Base-by-base conservation (phyloP, 2,329 filamentous ascomycete species). In the Truncatella angustata region DNA sequence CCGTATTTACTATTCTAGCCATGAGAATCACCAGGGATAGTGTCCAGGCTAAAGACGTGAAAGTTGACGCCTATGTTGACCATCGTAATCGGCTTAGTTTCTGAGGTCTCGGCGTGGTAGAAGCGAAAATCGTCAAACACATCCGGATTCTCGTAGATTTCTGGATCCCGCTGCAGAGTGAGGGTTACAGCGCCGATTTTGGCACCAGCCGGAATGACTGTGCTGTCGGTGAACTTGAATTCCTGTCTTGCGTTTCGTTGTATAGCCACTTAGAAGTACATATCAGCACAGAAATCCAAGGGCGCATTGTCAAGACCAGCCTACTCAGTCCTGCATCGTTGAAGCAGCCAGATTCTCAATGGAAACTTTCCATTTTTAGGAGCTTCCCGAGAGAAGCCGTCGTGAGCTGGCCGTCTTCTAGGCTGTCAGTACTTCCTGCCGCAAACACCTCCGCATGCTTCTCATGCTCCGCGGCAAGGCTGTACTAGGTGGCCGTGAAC, bases 181-280 rank as follows among this genome's bases (percentile, higher is more conserved):
- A 46, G 47, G 5, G 32, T 40, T n/a, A 40, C 20, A 28, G 48
- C 39, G 18, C 52, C 52, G 39, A 54, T 34, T 40, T 51, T 50
- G 11, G 52, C 21, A 16, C 52, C 52, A 3, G 28, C 23, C 12
- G 52, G 52, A 10, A 54, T 39, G 12, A 54, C 39, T 11, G 47
- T 54, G 1, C 52, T 48, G 40, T 54, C 52, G 26, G 14, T 37
- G 48, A 54, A 54, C 11, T 30, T 50, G 39, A 54, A 54, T 12
- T 54, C 40, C 24, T 51, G 28, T n/a, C 47, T 21, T 24, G 52
- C 52, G 30, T 53, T 53, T 12, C 51, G n/a, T 35, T 53, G 51
- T 36, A 53, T 53, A 3, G 51, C 46, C 51, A 50, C 51, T 50
- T 30, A n/a, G n/a, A n/a, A n/a, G n/a, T n/a, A n/a, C n/a, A 32